Base-by-base conservation (phyloP, 257 asterid species). In the Solanum arcanum region DNA sequence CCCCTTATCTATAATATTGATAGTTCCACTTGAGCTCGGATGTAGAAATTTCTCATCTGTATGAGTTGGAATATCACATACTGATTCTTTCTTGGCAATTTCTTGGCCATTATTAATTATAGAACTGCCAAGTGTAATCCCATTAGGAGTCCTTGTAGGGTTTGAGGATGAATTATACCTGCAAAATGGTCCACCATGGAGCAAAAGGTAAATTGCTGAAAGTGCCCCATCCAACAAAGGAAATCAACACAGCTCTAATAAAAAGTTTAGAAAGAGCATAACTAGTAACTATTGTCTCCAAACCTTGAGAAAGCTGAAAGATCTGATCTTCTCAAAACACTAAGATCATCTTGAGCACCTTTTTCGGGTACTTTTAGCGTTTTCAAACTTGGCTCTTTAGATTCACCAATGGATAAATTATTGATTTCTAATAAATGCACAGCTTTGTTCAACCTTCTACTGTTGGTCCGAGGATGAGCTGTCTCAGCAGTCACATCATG, bases 291-390 rank as follows among this genome's bases (percentile, higher is more conserved):
- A 87, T 88, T 39, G 81, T 86, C 77, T 46, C 86, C 85, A 89
- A 87, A 96, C 99, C 99, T 94, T 86, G 98, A 94, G 92, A 94
- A 94, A 88, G 98, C 98, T 73, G 98, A 95, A 87, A 92, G 97
- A 89, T 91, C 96, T 84, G 94, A 94, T 82, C 91, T 95, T 74
- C 93, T 92, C 91, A 96, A 90, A 91, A 89, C 91, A 91, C 80
- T 89, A 68, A 88, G 92, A 86, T 92, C 95, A 86, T 94, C 96
- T 88, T 91, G 94, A 86, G 87, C 83, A 80, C 90, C 78, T 86
- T 89, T 86, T 56, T 88, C 92, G 1, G 90, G 69, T 86, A 93
- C 96, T 86, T 87, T 92, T 68, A 86, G 92, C 88, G 93, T 88
- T 91, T 95, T 94, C 88, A 94, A 92, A 92, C 93, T 92, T 87